Evolutionary conservation across 495 filamentous ascomycete species (phyloP).

Genomic region (Collariella sp.): DNA sequence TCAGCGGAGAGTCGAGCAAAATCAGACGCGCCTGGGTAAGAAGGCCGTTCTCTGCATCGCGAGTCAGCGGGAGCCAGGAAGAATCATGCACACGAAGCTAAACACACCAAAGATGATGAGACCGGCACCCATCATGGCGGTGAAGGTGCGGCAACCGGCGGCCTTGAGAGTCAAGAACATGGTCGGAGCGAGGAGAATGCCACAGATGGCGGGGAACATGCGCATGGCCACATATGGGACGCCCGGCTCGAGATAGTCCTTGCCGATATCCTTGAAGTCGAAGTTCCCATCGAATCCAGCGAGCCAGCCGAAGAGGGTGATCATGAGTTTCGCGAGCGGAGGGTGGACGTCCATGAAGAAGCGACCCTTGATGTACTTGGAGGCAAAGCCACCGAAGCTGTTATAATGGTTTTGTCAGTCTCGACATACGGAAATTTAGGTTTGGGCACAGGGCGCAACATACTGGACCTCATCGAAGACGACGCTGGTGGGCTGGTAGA

Average conservation of each 20-base stretch:
- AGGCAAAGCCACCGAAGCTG: slow-evolving; percentile 95
- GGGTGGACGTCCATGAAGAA: slow-evolving; percentile 99
- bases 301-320: slow-evolving; percentile 90
- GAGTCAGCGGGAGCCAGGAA: not conserved
- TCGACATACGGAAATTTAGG: not conserved
- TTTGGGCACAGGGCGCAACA: slow-evolving; percentile 4
- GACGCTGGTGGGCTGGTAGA: slow-evolving; percentile 92
- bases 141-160: slow-evolving; percentile 75
- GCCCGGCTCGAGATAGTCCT: slow-evolving; percentile 89
- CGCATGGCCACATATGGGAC: slow-evolving; percentile 98
- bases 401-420: slow-evolving; percentile 18
- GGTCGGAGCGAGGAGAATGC: slow-evolving; percentile 75
- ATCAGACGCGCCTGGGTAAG: slow-evolving; percentile 92
- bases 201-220: slow-evolving; percentile 79
- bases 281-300: slow-evolving; percentile 93
- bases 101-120: slow-evolving; percentile 80
- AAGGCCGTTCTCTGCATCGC: slow-evolving; percentile 72
- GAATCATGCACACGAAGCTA: not conserved
- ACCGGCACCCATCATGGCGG: slow-evolving; percentile 70
- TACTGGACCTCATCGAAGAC: slow-evolving; percentile 99
- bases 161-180: slow-evolving; percentile 95
- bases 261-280: slow-evolving; percentile 99
- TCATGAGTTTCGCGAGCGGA: slow-evolving; percentile 90
- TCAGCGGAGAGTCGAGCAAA: slow-evolving; percentile 87
- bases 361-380: slow-evolving; percentile 95